phyloP scores from a whole-genome alignment of 768 basidiomycete species.

The Panus rudis region DNA sequence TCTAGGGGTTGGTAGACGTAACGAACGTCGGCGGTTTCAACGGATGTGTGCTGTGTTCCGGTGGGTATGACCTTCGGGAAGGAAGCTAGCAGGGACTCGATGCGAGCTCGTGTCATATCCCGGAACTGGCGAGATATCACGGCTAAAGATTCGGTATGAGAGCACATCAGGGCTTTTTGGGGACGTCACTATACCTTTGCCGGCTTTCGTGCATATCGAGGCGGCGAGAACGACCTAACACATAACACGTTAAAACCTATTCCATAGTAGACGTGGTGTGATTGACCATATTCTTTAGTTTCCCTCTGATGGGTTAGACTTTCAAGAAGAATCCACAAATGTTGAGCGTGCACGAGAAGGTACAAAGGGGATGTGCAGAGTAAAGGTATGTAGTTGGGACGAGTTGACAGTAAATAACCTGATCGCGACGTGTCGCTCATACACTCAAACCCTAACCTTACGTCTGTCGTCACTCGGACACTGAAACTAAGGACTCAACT shows the following conservation, averaged over 20 bases:
- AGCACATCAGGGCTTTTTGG: neutral
- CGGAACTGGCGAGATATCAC: slow-evolving; percentile 95
- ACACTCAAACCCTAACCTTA: too few relatives aligned
- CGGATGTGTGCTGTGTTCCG: slow-evolving; percentile 93
- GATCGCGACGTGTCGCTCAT: too few relatives aligned
- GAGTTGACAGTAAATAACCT: too few relatives aligned
- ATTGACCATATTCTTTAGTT: too few relatives aligned
- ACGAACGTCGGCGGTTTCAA: slow-evolving; percentile 90
- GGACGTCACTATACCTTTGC: slow-evolving; percentile 60
- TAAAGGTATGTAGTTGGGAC: too few relatives aligned
- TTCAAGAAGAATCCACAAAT: too few relatives aligned
- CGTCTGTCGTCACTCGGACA: too few relatives aligned
- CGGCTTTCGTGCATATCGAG: slow-evolving; percentile 91
- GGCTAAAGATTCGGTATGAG: slow-evolving; percentile 40
- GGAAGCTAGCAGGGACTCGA: slow-evolving; percentile 92
- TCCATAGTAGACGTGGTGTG: too few relatives aligned
- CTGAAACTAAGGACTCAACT: too few relatives aligned
- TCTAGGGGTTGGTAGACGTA: slow-evolving; percentile 97
- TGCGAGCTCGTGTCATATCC: slow-evolving; percentile 84
- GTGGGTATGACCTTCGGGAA: slow-evolving; percentile 97
- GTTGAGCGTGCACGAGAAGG: too few relatives aligned
- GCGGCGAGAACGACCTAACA: slow-evolving; percentile 87
- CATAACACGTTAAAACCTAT: neutral
- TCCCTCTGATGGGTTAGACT: too few relatives aligned
- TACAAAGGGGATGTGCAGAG: too few relatives aligned